phyloP scores from a whole-genome alignment of 2,329 filamentous ascomycete species.

The Paradendryphiella salina region DNA sequence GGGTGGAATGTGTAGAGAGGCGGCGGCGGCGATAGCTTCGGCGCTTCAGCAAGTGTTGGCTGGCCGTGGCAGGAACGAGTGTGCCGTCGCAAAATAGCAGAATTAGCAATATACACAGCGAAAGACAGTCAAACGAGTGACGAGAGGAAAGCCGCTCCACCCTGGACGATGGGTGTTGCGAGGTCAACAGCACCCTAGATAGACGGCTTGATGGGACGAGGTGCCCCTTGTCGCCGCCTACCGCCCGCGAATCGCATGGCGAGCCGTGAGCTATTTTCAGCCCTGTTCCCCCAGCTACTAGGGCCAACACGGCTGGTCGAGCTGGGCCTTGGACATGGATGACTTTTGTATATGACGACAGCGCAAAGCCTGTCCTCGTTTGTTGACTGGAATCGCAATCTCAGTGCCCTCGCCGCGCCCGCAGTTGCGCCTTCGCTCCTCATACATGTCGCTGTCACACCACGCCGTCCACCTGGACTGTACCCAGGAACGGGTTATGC shows the following conservation, averaged over 20 bases:
- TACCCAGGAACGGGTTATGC: conserved; percentile 1
- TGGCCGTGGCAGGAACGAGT: conserved; percentile 22
- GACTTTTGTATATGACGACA: neutral
- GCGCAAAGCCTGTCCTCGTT: conserved; percentile 1
- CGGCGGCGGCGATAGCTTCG: conserved; percentile 9
- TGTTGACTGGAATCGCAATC: neutral
- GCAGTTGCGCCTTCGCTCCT: neutral
- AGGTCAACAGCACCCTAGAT: conserved; percentile 24
- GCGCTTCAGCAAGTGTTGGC: conserved; percentile 36
- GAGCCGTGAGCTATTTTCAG: conserved; percentile 20
- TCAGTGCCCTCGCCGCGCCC: neutral
- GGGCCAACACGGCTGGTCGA: conserved; percentile 10
- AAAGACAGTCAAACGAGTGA: conserved; percentile 28
- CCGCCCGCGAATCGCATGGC: conserved; percentile 13
- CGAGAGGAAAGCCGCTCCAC: conserved; percentile 13
- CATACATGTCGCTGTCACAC: conserved; percentile 1
- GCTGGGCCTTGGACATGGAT: neutral
- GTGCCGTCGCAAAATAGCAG: conserved; percentile 5
- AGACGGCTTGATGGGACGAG: conserved; percentile 15
- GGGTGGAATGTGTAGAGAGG: neutral
- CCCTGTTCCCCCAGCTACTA: conserved; percentile 12
- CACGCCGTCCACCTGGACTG: neutral
- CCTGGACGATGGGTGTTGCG: conserved; percentile 28
- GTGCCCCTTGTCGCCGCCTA: conserved; percentile 12
- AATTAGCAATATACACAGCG: conserved; percentile 2